Evolutionary conservation across 73 alveolate genomes (phyloP), one percentile per base, ranked within the genome.

Genomic region (Paramecium octaurelia): DNA sequence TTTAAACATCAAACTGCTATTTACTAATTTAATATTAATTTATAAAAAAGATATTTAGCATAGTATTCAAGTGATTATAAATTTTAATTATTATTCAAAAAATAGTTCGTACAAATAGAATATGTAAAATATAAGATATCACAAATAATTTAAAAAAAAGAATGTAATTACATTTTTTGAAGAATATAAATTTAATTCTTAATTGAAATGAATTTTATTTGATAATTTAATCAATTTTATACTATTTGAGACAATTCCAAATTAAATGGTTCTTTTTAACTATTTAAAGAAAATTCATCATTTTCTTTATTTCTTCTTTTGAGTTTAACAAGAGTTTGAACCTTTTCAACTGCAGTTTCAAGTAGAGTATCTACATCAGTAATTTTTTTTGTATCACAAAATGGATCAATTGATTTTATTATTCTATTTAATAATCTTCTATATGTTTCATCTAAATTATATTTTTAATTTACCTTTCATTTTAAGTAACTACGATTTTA

Each of bases 391-490:
- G 84, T 27, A 68, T 75, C 88, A 21, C 8, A 36, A 34, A 34
- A 75, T 31, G 88, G 88, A 40, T 75, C 88, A 36, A 75, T 75
- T 36, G 57, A 21, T 36, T 36, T 75, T 31, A 75, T 40, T 16
- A 75, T 75, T 75, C 88, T 75, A 34, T 21, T 34, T 36, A 75
- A 21, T 75, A 75, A 75, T 75, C 88, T 75, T 40, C 48, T 75
- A 75, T 75, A 75, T 4, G 88, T 75, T 75, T 75, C 88, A 75
- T 75, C 88, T 75, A 75, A 36, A 75, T 11, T 8, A 14, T 16
- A 36, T n/a, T 14, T 14, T 36, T 18, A 16, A 21, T 12, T 40
- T 75, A 75, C 88, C 88, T 75, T 75, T 75, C 60, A 75, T 36
- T 35, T 75, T 75, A 34, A 75, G 18, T 36, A 75, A 14, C 21